Percentiles rank a stretch among this genome's conserved stretches.
Evolutionary conservation across 352 stramenopile species (phyloP).

Genomic region (Achlya hypogyna): DNA sequence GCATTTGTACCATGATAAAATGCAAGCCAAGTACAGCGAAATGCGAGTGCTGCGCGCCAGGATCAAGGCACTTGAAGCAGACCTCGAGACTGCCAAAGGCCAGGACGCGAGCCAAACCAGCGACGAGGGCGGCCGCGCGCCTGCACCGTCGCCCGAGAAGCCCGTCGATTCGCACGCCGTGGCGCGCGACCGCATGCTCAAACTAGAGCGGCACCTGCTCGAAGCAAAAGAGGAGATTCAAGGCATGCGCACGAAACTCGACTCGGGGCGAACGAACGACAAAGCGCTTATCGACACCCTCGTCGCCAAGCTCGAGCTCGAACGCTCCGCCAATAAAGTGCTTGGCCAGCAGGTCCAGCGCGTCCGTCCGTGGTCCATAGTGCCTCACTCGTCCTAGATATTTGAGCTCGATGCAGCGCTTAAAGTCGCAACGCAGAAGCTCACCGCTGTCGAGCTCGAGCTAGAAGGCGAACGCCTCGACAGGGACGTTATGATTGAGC

Average conservation of each 20-base stretch:
- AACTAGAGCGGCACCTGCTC: conserved; percentile 42
- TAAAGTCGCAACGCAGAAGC: conserved; percentile 30
- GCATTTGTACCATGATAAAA: conserved; percentile 53
- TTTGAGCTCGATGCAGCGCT: conserved; percentile 41
- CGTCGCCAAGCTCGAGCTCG: conserved; percentile 41
- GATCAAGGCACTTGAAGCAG: conserved; percentile 35
- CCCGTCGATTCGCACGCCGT: not conserved
- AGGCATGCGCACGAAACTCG: conserved; percentile 28
- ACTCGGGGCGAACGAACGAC: conserved; percentile 26
- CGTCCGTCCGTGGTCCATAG: not conserved
- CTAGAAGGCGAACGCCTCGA: conserved; percentile 40
- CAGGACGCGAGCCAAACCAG: conserved; percentile 26
- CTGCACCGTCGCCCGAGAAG: conserved; percentile 14
- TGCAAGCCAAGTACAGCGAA: conserved; percentile 63
- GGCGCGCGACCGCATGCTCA: conserved; percentile 21
- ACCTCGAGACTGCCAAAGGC: conserved; percentile 24
- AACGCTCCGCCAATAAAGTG: conserved; percentile 36
- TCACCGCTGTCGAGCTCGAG: conserved; percentile 39
- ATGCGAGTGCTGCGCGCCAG: conserved; percentile 42
- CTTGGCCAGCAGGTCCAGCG: conserved; percentile 35
- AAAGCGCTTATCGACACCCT: conserved; percentile 29
- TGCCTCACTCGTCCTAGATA: conserved; percentile 16
- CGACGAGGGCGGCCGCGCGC: no score
- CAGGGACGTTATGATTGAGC: conserved; percentile 33
- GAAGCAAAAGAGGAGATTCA: conserved; percentile 33